phyloP scores from a whole-genome alignment of 176 grass and related monocot species.

The Microstegium vimineum region DNA sequence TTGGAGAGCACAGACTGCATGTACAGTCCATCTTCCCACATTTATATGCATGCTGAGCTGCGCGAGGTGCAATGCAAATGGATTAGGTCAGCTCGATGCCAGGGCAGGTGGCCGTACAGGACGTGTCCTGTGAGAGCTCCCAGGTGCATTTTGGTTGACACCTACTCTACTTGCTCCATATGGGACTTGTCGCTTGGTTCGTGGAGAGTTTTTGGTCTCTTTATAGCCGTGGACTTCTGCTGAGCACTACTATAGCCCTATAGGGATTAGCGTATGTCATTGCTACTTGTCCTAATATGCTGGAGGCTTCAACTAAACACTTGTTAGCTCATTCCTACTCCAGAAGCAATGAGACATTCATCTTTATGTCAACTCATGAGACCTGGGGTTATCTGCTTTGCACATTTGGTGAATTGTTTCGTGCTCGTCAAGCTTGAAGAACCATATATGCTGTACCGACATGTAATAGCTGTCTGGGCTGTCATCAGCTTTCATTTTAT shows the following conservation, averaged over 20 bases:
- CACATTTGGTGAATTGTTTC: slow-evolving; percentile 2
- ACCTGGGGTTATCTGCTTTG: not conserved
- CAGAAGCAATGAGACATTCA: not conserved
- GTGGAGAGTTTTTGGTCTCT: slow-evolving; percentile 13
- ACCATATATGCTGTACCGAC: not conserved
- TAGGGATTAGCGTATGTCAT: not conserved
- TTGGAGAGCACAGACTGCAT: too few species aligned
- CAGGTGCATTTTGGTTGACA: slow-evolving; percentile 34
- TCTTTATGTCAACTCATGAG: slow-evolving; percentile 16
- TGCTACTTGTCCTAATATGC: slow-evolving; percentile 4
- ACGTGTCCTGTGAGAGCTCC: not conserved
- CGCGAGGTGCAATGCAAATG: not conserved
- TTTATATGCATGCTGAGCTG: slow-evolving; percentile 14
- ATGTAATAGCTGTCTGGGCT: not conserved
- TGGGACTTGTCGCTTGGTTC: not conserved
- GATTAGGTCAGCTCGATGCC: slow-evolving; percentile 30
- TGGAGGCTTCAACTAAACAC: slow-evolving; percentile 30
- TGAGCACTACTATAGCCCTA: not conserved
- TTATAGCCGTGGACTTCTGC: slow-evolving; percentile 25
- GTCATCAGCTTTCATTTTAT: not conserved
- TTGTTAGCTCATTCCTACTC: slow-evolving; percentile 35
- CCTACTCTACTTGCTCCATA: slow-evolving; percentile 31
- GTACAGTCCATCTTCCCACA: not conserved
- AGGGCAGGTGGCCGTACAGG: slow-evolving; percentile 22
- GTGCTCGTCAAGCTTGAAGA: not conserved